Conservation (phyloP, 106 monocot species). For the Acorus calamus region DNA sequence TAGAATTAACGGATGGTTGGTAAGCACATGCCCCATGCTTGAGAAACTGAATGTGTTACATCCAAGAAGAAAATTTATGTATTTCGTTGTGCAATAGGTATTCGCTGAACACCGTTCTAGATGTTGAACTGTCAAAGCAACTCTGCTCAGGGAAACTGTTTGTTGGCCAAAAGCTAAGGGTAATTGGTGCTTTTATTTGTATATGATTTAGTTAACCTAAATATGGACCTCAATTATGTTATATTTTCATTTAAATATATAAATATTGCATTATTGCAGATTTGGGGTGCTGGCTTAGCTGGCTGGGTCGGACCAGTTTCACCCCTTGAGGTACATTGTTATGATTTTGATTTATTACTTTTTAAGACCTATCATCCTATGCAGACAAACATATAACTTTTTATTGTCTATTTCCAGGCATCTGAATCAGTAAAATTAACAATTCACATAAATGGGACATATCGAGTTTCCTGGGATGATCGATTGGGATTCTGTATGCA, state of each 20-base stretch:
- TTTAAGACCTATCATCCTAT: too few relatives aligned
- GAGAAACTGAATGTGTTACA: too few relatives aligned
- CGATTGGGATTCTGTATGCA: conserved; percentile 75
- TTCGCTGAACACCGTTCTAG: conserved; percentile 54
- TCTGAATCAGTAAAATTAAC: conserved; percentile 38
- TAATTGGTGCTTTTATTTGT: conserved; percentile 11
- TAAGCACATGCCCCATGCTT: conserved; percentile 16
- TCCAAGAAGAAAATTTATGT: too few relatives aligned
- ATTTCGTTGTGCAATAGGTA: conserved; percentile 40
- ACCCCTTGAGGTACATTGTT: conserved; percentile 41
- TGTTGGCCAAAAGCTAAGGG: conserved; percentile 93
- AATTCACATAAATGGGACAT: conserved; percentile 81
- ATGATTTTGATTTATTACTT: too few relatives aligned
- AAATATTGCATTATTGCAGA: conserved; percentile 19
- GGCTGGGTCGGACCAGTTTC: conserved; percentile 89
- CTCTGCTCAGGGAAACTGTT: conserved; percentile 53
- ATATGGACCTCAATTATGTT: too few relatives aligned
- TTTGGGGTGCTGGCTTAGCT: conserved; percentile 64
- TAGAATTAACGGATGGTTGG: conserved; percentile 97
- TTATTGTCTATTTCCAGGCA: conserved; percentile 38
- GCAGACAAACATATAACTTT: not conserved
- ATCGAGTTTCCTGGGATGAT: conserved; percentile 66
- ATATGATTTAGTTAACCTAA: not conserved
- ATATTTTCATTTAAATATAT: too few relatives aligned
- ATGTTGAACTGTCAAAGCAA: conserved; percentile 49